Evolutionary conservation across 371 early-diverging fungal genomes (phyloP).

Genomic region (Mucor sp.): DNA sequence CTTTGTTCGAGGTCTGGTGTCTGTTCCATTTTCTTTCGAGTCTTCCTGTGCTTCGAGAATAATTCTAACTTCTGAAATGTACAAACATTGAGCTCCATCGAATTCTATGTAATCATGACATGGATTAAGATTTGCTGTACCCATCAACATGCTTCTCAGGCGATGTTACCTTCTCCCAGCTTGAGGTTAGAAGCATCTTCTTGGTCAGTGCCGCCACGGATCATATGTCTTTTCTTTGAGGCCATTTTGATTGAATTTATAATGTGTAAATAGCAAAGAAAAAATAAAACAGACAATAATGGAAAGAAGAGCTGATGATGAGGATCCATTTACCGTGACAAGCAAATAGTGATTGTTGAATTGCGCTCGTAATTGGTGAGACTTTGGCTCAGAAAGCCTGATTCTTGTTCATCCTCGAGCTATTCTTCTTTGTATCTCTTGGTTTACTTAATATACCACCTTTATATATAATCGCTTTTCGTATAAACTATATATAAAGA

Average conservation of each 20-base stretch:
- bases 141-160: background rate
- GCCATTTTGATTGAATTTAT: slow-evolving; percentile 4
- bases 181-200: slow-evolving; percentile 76
- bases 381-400: background rate
- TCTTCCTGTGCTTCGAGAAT: slow-evolving; percentile 73
- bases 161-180: slow-evolving; percentile 69
- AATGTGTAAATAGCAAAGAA: slow-evolving; percentile 2
- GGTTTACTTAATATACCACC: background rate
- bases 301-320: background rate
- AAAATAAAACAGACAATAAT: background rate
- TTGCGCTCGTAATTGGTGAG: slow-evolving; percentile 3
- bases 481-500: background rate
- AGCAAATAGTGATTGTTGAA: background rate
- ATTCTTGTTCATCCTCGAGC: background rate
- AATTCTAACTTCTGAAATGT: slow-evolving; percentile 84
- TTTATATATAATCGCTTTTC: background rate
- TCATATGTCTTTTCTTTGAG: slow-evolving; percentile 50
- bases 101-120: slow-evolving; percentile 56
- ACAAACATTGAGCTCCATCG: slow-evolving; percentile 79
- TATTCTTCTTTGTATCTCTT: background rate
- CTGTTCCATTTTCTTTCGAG: slow-evolving; percentile 36
- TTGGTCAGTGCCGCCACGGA: slow-evolving; percentile 62
- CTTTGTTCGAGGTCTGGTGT: slow-evolving; percentile 44
- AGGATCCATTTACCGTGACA: background rate
- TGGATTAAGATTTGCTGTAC: background rate